Conservation (phyloP, 2,329 filamentous ascomycete species). For the Dichotomopilus funicola region DNA sequence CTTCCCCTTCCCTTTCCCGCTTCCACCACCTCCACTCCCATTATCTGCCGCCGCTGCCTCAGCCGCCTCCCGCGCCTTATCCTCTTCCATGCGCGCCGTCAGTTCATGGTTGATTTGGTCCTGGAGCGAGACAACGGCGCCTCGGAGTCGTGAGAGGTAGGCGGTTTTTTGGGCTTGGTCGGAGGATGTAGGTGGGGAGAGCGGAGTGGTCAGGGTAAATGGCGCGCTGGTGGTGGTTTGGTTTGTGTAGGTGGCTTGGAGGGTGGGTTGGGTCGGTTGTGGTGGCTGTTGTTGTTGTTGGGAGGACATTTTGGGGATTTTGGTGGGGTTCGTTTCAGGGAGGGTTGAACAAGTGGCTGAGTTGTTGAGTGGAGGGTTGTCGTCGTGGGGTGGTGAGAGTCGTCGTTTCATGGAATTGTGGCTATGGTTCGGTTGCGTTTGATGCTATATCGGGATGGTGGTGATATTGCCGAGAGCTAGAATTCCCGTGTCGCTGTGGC, state of each 20-base stretch:
- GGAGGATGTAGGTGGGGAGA: conserved; percentile 28
- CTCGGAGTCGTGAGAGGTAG: conserved; percentile 55
- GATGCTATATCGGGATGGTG: no score
- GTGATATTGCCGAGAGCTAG: no score
- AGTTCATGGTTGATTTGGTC: conserved; percentile 62
- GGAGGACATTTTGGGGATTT: conserved; percentile 13
- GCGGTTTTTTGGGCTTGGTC: conserved; percentile 44
- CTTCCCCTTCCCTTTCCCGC: conserved; percentile 62
- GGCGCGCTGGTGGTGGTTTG: conserved; percentile 37
- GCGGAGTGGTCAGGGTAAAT: conserved; percentile 37
- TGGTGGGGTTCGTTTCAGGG: not conserved
- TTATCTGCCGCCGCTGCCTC: conserved; percentile 10
- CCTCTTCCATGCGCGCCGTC: conserved; percentile 67
- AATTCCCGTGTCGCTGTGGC: no score
- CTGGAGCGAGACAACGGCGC: conserved; percentile 54
- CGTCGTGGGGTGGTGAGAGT: not conserved
- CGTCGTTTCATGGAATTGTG: not conserved
- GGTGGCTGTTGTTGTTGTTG: not conserved
- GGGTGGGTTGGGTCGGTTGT: conserved; percentile 11
- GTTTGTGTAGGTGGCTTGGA: conserved; percentile 49
- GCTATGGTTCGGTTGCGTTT: no score
- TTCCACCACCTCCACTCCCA: conserved; percentile 33
- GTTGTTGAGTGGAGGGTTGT: not conserved
- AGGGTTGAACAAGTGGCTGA: not conserved
- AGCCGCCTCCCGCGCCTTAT: conserved; percentile 43